These are phyloP conservation scores for Phyllostachys edulis DNA, from an alignment of 176 grass and related monocot species.

Conservation along the genomic window DNA sequence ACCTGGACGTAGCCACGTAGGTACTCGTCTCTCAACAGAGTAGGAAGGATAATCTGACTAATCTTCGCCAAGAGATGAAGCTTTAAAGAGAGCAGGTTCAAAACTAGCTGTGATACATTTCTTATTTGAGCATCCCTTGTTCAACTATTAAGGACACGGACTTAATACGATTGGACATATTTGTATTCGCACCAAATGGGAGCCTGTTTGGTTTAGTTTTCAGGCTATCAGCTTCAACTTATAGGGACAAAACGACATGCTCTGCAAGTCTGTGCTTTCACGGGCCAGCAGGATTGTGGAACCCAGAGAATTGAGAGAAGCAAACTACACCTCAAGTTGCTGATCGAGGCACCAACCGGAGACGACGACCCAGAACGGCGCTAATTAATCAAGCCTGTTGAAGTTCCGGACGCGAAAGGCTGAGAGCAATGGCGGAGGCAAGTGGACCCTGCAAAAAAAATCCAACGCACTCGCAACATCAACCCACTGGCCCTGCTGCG, in stretches of 20 bases:
- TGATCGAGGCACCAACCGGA: neutral
- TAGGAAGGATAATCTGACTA: no score
- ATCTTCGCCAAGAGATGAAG: no score
- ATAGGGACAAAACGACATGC: no score
- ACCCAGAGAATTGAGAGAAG: neutral
- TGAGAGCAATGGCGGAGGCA: neutral
- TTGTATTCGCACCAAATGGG: neutral
- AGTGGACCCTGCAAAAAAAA: constrained; percentile 46
- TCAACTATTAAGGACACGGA: neutral
- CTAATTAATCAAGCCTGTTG: neutral
- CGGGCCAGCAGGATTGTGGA: no score
- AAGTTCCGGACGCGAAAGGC: neutral
- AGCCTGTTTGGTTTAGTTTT: no score
- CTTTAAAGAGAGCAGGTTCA: neutral
- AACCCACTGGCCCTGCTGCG: constrained; percentile 17
- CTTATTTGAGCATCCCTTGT: neutral
- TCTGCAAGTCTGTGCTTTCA: no score
- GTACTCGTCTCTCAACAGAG: no score
- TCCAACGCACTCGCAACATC: constrained; percentile 1
- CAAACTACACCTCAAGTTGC: neutral
- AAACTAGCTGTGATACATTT: neutral
- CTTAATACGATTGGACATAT: neutral
- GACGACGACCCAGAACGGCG: neutral
- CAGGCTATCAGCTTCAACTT: no score
- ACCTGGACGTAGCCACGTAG: no score